Percentiles rank a stretch among this genome's conserved stretches.
Evolutionary conservation across 2,329 filamentous ascomycete genomes (phyloP).

Genomic region (Diaporthe helianthi): DNA sequence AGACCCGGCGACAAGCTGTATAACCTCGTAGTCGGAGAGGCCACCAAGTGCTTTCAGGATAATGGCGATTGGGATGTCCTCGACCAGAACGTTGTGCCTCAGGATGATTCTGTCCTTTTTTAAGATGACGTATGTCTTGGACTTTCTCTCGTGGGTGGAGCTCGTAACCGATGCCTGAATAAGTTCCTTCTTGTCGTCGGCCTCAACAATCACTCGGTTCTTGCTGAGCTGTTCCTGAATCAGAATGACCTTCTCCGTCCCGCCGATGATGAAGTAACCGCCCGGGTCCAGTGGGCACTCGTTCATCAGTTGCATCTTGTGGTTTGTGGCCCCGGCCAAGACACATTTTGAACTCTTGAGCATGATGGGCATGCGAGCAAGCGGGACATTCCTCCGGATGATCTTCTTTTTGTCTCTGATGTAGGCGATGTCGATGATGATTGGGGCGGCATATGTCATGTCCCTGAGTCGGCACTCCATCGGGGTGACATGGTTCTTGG

Average conservation of each 20-base stretch:
- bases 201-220: slow-evolving; percentile 97
- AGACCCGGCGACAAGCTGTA: slow-evolving; percentile 86
- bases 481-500: slow-evolving; percentile 80
- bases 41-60: slow-evolving; percentile 93
- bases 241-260: slow-evolving; percentile 97
- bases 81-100: slow-evolving; percentile 90
- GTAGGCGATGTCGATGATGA: slow-evolving; percentile 91
- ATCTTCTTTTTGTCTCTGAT: slow-evolving; percentile 80
- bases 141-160: slow-evolving; percentile 97
- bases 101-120: slow-evolving; percentile 93
- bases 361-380: slow-evolving; percentile 96
- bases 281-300: slow-evolving; percentile 96
- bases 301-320: slow-evolving; percentile 89
- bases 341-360: slow-evolving; percentile 94
- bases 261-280: slow-evolving; percentile 97
- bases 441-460: slow-evolving; percentile 96
- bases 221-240: slow-evolving; percentile 99
- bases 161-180: slow-evolving; percentile 96
- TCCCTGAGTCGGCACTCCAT: slow-evolving; percentile 97
- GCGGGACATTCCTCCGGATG: slow-evolving; percentile 76
- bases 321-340: slow-evolving; percentile 81
- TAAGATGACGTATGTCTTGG: slow-evolving; percentile 92
- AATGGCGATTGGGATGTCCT: slow-evolving; percentile 94
- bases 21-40: slow-evolving; percentile 92
- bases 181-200: slow-evolving; percentile 87